A percentile compares a stretch with the other conserved stretches of the same genome.
These are phyloP conservation scores for Erodium moschatum DNA, from an alignment of 441 rosid species.

Conservation along the genomic window DNA sequence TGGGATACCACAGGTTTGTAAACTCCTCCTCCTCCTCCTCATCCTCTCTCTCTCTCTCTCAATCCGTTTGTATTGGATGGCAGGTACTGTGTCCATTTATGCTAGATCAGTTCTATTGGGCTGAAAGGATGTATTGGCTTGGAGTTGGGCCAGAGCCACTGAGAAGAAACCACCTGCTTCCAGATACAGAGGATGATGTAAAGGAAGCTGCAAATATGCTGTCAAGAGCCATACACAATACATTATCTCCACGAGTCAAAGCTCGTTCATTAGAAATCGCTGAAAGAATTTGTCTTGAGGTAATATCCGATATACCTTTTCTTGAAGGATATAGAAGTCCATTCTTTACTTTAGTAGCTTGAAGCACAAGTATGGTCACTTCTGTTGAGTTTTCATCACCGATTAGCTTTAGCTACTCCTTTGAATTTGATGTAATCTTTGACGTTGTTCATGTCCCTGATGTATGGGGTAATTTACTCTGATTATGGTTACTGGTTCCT, in stretches of 20 bases:
- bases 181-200: constrained; percentile 33
- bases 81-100: constrained; percentile 85
- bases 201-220: constrained; percentile 43
- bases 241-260: constrained; percentile 45
- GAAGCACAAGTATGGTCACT: not conserved
- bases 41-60: constrained; percentile 1
- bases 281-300: constrained; percentile 54
- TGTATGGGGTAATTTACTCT: not conserved
- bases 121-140: constrained; percentile 85
- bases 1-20: constrained; percentile 76
- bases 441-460: not conserved
- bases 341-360: not conserved
- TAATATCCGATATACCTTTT: constrained; percentile 19
- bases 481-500: not conserved
- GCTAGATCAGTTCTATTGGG: constrained; percentile 93
- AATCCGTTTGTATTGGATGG: constrained; percentile 15
- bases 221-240: constrained; percentile 41
- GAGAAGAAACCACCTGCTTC: constrained; percentile 44
- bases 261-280: constrained; percentile 48
- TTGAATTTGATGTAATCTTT: not conserved
- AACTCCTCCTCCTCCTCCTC: no score
- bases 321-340: not conserved
- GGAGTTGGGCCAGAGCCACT: constrained; percentile 83
- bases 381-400: not conserved
- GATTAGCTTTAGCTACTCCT: no score